Conservation (phyloP, 208 protist genomes). For the Crithidia mellificae region DNA sequence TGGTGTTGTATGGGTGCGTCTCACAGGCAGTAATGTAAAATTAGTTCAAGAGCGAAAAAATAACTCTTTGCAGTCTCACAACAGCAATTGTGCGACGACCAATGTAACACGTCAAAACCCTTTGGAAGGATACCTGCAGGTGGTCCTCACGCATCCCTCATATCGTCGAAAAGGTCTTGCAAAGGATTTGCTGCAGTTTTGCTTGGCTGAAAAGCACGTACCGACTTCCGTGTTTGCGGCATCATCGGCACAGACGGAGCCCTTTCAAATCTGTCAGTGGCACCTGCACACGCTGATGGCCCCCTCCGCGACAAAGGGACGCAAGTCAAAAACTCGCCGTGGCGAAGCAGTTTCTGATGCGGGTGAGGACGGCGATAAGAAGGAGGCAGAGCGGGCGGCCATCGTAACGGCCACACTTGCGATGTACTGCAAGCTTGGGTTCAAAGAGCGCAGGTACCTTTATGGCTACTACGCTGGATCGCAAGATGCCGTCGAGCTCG, state of each 20-base stretch:
- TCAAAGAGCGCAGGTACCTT: conserved; percentile 48
- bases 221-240: conserved; percentile 17
- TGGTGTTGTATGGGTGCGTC: conserved; percentile 74
- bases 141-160: conserved; percentile 45
- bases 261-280: conserved; percentile 46
- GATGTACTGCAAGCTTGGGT: conserved; percentile 58
- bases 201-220: conserved; percentile 6
- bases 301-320: neutral
- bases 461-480: conserved; percentile 55
- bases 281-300: conserved; percentile 67
- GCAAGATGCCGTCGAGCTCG: conserved; percentile 72
- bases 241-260: neutral
- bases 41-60: no score
- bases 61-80: no score
- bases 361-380: neutral
- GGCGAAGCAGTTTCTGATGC: neutral
- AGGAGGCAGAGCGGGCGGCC: neutral
- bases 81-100: neutral
- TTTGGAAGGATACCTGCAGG: conserved; percentile 80
- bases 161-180: conserved; percentile 48
- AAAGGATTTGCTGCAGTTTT: conserved; percentile 33
- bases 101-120: neutral
- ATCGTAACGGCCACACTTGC: conserved; percentile 31
- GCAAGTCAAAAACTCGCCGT: neutral
- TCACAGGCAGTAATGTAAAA: conserved; percentile 15